A percentile compares a stretch with the other conserved stretches of the same genome.
Evolutionary conservation across 1,284 basidiomycete species (phyloP).

Genomic region (Spongispora temasekensis): DNA sequence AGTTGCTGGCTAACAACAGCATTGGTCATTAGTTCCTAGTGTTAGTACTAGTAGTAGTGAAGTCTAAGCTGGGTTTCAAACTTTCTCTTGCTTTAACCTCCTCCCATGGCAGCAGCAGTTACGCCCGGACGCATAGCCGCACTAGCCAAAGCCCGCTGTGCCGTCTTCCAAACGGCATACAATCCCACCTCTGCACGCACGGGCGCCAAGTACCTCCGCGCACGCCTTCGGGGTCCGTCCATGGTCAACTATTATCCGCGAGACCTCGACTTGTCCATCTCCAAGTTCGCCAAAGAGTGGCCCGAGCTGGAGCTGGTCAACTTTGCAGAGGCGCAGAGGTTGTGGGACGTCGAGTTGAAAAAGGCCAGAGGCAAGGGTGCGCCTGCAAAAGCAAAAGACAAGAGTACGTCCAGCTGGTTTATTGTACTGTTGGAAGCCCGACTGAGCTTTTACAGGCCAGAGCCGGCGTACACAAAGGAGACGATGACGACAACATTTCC

Average conservation of each 20-base stretch:
- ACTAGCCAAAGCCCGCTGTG: slow-evolving; percentile 59
- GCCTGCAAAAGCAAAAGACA: slow-evolving; percentile 73
- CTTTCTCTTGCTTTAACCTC: too few relatives aligned
- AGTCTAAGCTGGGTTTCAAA: too few relatives aligned
- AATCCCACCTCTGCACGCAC: slow-evolving; percentile 79
- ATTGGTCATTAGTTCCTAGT: slow-evolving; percentile 32
- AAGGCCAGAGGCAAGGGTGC: slow-evolving; percentile 78
- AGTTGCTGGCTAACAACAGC: slow-evolving; percentile 61
- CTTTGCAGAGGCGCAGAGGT: slow-evolving; percentile 61
- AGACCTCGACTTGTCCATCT: slow-evolving; percentile 53
- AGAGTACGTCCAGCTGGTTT: slow-evolving; percentile 47
- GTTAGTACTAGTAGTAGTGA: too few relatives aligned
- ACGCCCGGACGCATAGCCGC: slow-evolving; percentile 50
- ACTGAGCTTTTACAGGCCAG: slow-evolving; percentile 26
- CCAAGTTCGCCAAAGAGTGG: slow-evolving; percentile 50
- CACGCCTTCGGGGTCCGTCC: slow-evolving; percentile 72
- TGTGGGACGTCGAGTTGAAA: slow-evolving; percentile 65
- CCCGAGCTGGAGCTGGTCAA: slow-evolving; percentile 61
- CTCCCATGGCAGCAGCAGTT: slow-evolving; percentile 18
- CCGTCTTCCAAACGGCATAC: slow-evolving; percentile 82
- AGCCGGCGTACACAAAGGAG: slow-evolving; percentile 34
- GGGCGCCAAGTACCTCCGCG: slow-evolving; percentile 83
- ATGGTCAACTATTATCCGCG: slow-evolving; percentile 79
- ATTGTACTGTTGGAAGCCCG: neutral
- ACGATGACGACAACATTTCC: too few relatives aligned